phyloP scores from a whole-genome alignment of 139 green algal genomes.

The Chlamydomonas incerta region DNA sequence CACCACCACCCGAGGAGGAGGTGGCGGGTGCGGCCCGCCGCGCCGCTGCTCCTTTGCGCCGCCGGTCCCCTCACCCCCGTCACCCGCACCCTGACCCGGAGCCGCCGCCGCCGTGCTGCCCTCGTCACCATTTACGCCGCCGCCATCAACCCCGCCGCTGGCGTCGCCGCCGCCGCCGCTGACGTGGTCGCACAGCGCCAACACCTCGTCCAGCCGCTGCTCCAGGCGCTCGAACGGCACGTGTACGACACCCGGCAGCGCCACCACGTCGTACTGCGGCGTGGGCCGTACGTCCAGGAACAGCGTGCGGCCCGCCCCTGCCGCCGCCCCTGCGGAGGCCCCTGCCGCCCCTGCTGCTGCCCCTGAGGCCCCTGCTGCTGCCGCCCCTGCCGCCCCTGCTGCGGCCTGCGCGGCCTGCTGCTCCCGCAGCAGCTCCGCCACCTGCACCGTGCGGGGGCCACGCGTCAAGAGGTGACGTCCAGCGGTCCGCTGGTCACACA shows the following conservation, averaged over 20 bases:
- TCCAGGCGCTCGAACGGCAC: constrained; percentile 63
- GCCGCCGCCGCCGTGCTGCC: neutral
- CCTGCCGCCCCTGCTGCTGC: neutral
- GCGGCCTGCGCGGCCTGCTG: neutral
- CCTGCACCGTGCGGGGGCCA: too few species aligned
- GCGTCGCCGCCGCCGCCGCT: neutral
- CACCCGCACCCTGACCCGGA: neutral
- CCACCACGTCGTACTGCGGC: constrained; percentile 77
- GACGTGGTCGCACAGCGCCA: constrained; percentile 41
- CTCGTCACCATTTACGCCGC: too few species aligned
- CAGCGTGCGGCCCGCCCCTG: neutral
- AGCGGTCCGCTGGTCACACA: too few species aligned
- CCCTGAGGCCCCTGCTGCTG: neutral
- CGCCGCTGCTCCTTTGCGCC: neutral
- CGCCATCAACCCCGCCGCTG: neutral
- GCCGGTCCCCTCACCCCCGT: neutral
- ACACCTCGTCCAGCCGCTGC: constrained; percentile 38
- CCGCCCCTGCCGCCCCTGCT: neutral
- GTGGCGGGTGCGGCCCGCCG: neutral
- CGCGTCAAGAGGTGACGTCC: too few species aligned
- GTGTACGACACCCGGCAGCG: constrained; percentile 64
- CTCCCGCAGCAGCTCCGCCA: neutral
- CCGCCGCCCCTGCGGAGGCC: neutral
- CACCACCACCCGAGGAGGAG: constrained; percentile 71
- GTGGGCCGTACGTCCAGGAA: constrained; percentile 87